Evolutionary conservation across 805 yeast species (phyloP).

Genomic region (Groenewaldozyma tartarivorans): DNA sequence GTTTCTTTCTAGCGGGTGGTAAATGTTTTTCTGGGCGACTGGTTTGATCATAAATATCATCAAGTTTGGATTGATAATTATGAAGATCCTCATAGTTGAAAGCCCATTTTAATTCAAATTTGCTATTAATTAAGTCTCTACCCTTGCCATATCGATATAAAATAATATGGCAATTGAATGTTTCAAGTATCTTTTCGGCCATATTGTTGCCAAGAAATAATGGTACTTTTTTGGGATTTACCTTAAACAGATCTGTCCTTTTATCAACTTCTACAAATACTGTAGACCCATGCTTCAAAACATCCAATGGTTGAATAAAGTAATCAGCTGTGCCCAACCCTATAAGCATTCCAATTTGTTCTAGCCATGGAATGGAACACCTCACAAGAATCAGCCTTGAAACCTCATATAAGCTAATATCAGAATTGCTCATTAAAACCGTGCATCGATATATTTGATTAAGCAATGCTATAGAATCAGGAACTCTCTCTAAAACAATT

Average conservation of each 20-base stretch:
- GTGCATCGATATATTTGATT: conserved; percentile 9
- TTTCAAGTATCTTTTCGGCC: conserved; percentile 8
- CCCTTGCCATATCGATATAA: conserved; percentile 5
- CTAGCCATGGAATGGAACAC: conserved; percentile 9
- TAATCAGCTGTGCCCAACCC: conserved; percentile 7
- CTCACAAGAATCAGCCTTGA: conserved; percentile 6
- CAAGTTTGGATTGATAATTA: too few species aligned
- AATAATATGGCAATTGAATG: conserved; percentile 8
- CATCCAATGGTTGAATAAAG: conserved; percentile 3
- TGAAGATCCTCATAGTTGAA: conserved; percentile 3
- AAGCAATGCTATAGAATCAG: conserved; percentile 6
- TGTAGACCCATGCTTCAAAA: neutral
- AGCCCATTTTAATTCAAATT: conserved; percentile 1
- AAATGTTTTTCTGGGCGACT: too few species aligned
- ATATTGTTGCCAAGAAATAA: conserved; percentile 4
- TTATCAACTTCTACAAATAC: conserved; percentile 5
- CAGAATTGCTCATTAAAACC: conserved; percentile 9
- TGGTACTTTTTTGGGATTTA: conserved; percentile 4
- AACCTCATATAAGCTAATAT: conserved; percentile 4
- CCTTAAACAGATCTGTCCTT: conserved; percentile 3
- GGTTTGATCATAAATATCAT: too few species aligned
- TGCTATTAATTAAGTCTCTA: neutral
- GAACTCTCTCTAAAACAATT: conserved; percentile 5
- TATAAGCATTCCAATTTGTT: conserved; percentile 6
- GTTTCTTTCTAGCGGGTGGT: neutral